These are phyloP conservation scores for Musa beccarii DNA, from an alignment of 176 grass and related monocot genomes.

Conservation along the genomic window DNA sequence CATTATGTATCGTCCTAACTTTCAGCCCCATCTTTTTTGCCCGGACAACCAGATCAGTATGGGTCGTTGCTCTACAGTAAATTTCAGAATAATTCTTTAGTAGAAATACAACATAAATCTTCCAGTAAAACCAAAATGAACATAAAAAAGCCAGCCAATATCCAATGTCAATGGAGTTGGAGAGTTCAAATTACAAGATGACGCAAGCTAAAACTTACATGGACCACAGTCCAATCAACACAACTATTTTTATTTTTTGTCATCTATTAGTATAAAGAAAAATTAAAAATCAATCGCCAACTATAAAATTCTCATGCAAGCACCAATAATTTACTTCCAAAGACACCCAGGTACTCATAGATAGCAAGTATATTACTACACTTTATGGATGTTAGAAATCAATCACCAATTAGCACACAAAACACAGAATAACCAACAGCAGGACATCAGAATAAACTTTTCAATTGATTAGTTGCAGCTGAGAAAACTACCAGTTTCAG, in stretches of 20 bases:
- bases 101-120: neutral
- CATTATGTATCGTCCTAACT: constrained; percentile 86
- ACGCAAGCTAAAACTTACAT: too few relatives aligned
- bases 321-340: neutral
- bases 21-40: constrained; percentile 68
- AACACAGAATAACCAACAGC: too few relatives aligned
- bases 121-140: neutral
- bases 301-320: neutral
- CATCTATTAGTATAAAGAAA: too few relatives aligned
- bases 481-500: too few relatives aligned
- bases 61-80: constrained; percentile 69
- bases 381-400: too few relatives aligned
- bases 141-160: neutral
- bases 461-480: too few relatives aligned
- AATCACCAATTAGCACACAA: too few relatives aligned
- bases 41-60: constrained; percentile 86
- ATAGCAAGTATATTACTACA: too few relatives aligned
- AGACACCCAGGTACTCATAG: too few relatives aligned
- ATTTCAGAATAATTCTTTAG: neutral
- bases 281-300: too few relatives aligned
- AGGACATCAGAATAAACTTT: too few relatives aligned
- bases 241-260: neutral
- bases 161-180: neutral
- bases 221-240: neutral
- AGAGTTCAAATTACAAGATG: neutral